Percentiles rank a stretch among this genome's conserved stretches.
Evolutionary conservation across 352 stramenopile genomes (phyloP).

Genomic region (Pythium aristosporum): DNA sequence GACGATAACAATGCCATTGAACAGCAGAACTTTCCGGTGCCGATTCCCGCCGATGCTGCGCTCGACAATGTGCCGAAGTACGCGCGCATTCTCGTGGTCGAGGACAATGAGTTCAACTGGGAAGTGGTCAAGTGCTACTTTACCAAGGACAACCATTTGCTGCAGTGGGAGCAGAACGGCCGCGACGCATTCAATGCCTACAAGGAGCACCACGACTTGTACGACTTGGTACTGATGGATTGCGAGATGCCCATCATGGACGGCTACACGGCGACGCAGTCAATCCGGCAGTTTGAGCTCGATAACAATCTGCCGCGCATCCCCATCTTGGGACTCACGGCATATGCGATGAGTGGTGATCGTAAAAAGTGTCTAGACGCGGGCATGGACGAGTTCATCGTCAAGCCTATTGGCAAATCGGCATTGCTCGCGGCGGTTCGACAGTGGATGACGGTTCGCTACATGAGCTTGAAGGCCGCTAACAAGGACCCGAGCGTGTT

Average conservation of each 20-base stretch:
- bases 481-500: conserved; percentile 37
- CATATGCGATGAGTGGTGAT: conserved; percentile 84
- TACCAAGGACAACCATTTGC: conserved; percentile 72
- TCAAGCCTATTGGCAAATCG: conserved; percentile 80
- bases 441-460: conserved; percentile 80
- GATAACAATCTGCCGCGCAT: conserved; percentile 68
- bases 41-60: conserved; percentile 29
- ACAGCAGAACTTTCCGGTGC: conserved; percentile 40
- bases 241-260: conserved; percentile 90
- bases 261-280: conserved; percentile 70
- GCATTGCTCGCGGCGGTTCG: conserved; percentile 63
- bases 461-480: conserved; percentile 46
- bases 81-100: conserved; percentile 77
- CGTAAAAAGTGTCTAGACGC: conserved; percentile 80
- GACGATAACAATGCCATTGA: conserved; percentile 49
- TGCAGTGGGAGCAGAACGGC: conserved; percentile 84
- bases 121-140: conserved; percentile 89
- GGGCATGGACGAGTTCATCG: conserved; percentile 87
- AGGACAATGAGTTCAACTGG: conserved; percentile 92
- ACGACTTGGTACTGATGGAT: conserved; percentile 84
- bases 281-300: conserved; percentile 69
- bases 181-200: conserved; percentile 69
- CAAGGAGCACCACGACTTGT: conserved; percentile 70
- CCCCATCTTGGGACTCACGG: conserved; percentile 81
- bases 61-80: conserved; percentile 55